Percentiles rank a stretch among this genome's conserved stretches.
Evolutionary conservation across 2,329 filamentous ascomycete species (phyloP).

Genomic region (Ceratocystis diversiconidia): DNA sequence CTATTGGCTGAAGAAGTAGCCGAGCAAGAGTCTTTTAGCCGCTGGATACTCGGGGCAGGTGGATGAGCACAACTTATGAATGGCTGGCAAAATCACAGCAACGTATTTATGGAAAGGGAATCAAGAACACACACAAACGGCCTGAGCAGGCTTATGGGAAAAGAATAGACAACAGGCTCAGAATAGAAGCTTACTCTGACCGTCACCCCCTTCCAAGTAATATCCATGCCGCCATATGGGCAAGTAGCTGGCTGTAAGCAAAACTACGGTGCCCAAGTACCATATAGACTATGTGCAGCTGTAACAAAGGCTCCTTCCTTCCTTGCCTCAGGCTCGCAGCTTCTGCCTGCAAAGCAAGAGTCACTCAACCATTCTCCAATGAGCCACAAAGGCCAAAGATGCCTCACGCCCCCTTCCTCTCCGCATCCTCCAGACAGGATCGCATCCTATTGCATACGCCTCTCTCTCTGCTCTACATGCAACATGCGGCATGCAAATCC

Average conservation of each 20-base stretch:
- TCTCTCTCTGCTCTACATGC: neutral
- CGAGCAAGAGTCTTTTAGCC: neutral
- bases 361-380: neutral
- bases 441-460: neutral
- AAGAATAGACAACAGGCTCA: neutral
- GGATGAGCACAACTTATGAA: neutral
- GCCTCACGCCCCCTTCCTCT: neutral
- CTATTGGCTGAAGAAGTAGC: constrained; percentile 2
- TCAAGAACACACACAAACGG: neutral
- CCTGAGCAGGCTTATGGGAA: neutral
- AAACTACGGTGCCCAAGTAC: neutral
- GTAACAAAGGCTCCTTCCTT: neutral
- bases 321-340: neutral
- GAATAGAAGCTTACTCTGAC: neutral
- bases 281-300: neutral
- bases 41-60: neutral
- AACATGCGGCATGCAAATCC: neutral
- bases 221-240: neutral
- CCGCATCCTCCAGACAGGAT: neutral
- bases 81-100: neutral
- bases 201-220: neutral
- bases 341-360: neutral
- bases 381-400: neutral
- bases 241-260: neutral
- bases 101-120: neutral